A percentile compares a stretch with the other conserved stretches of the same genome.
Evolutionary conservation across 495 filamentous ascomycete species (phyloP).

Genomic region (Lineolata rhizophorae): DNA sequence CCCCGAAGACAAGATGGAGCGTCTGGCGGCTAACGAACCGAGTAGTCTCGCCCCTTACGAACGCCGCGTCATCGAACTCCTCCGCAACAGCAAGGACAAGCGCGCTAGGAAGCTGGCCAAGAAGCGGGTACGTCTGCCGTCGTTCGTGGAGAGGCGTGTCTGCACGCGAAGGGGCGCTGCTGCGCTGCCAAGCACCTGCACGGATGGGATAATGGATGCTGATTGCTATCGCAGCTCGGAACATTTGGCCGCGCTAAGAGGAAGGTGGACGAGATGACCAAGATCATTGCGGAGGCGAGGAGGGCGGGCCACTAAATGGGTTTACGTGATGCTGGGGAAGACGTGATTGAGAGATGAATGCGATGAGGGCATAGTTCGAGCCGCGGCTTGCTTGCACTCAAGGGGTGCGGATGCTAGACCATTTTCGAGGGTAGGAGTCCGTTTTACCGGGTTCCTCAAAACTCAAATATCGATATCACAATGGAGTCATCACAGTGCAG

Average conservation of each 20-base stretch:
- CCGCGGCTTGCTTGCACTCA: no score
- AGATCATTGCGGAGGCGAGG: conserved; percentile 90
- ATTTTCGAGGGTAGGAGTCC: not conserved
- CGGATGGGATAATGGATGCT: no score
- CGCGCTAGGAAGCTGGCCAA: conserved; percentile 96
- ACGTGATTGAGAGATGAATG: not conserved
- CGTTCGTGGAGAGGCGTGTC: no score
- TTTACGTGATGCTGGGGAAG: no score
- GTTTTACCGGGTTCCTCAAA: not conserved
- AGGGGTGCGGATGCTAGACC: no score
- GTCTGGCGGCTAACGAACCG: conserved; percentile 4
- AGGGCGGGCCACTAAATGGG: conserved; percentile 57
- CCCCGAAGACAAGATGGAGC: conserved; percentile 4
- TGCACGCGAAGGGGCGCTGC: no score
- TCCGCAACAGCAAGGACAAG: conserved; percentile 98
- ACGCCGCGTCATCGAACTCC: conserved; percentile 92
- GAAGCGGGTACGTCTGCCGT: conserved; percentile 65
- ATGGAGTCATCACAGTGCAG: no score
- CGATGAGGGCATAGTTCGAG: not conserved
- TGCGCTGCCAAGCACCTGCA: not conserved
- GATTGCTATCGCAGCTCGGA: conserved; percentile 35
- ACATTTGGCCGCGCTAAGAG: conserved; percentile 94
- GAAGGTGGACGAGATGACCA: conserved; percentile 96
- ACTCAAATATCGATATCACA: no score
- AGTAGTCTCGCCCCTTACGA: conserved; percentile 83